Conservation (phyloP, 148 eudicot genomes). For the Euryodendron excelsum region DNA sequence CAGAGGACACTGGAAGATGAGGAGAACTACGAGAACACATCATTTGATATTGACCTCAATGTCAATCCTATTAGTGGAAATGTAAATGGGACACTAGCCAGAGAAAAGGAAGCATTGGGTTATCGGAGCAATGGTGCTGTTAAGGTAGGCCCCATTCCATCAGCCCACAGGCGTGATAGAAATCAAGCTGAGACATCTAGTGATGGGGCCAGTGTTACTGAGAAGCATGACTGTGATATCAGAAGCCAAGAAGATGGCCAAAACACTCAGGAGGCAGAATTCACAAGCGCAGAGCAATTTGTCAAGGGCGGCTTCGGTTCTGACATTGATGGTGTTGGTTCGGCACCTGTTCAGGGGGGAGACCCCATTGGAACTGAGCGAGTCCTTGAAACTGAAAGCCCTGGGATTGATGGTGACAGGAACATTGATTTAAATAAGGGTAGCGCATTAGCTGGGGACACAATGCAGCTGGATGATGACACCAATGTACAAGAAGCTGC, state of each 20-base stretch:
- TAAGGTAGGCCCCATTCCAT: constrained; percentile 35
- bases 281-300: constrained; percentile 36
- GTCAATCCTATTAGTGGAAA: constrained; percentile 27
- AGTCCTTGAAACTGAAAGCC: constrained; percentile 71
- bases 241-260: constrained; percentile 52
- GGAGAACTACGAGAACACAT: constrained; percentile 69
- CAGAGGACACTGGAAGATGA: constrained; percentile 92
- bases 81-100: constrained; percentile 15
- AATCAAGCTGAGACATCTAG: constrained; percentile 48
- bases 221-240: constrained; percentile 77
- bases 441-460: constrained; percentile 44
- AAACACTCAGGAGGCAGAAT: constrained; percentile 86
- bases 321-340: constrained; percentile 68
- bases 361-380: constrained; percentile 59
- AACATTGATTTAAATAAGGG: constrained; percentile 40
- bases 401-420: constrained; percentile 34
- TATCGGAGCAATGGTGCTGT: constrained; percentile 29
- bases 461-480: constrained; percentile 71
- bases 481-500: constrained; percentile 44
- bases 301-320: constrained; percentile 79
- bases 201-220: constrained; percentile 74
- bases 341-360: constrained; percentile 49
- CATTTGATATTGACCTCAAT: constrained; percentile 53
- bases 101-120: constrained; percentile 34
- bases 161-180: constrained; percentile 31